A percentile compares a stretch with the other conserved stretches of the same genome.
phyloP scores from a whole-genome alignment of 768 basidiomycete species.

The Coprinellus aureogranulatus region DNA sequence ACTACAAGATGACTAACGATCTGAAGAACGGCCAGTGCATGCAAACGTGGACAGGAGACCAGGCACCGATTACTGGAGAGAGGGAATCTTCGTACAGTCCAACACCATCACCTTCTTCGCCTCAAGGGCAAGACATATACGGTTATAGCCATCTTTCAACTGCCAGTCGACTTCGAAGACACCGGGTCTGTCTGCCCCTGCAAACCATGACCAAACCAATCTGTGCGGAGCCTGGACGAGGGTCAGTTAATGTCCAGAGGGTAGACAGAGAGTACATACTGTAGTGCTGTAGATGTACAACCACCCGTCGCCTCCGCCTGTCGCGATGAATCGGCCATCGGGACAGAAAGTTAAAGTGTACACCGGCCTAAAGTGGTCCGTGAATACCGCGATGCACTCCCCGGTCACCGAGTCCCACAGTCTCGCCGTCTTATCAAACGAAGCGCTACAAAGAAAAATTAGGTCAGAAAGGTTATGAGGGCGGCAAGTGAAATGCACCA shows the following conservation, averaged over 20 bases:
- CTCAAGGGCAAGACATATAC: conserved; percentile 70
- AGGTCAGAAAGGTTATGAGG: not conserved
- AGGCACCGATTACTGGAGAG: conserved; percentile 5
- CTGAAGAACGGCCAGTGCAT: not conserved
- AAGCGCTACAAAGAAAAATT: conserved; percentile 47
- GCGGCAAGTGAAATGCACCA: conserved; percentile 36
- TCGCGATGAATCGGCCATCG: conserved; percentile 66
- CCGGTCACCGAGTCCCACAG: conserved; percentile 83
- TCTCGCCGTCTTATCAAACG: conserved; percentile 77
- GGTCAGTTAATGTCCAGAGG: conserved; percentile 10
- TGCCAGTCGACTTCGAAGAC: conserved; percentile 82
- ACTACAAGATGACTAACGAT: not conserved
- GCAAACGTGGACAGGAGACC: not conserved
- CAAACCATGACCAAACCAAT: conserved; percentile 64
- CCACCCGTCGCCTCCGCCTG: conserved; percentile 78
- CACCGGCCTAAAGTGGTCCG: conserved; percentile 68
- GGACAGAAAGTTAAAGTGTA: conserved; percentile 78
- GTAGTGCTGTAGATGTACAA: conserved; percentile 68
- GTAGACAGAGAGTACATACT: conserved; percentile 36
- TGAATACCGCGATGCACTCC: conserved; percentile 67
- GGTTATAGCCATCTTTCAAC: conserved; percentile 46
- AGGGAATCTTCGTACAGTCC: conserved; percentile 33
- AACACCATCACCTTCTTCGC: conserved; percentile 65
- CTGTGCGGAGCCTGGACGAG: conserved; percentile 38
- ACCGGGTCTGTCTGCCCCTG: conserved; percentile 54